Base-by-base conservation (phyloP, 257 asterid species). In the Datura wrightii region DNA sequence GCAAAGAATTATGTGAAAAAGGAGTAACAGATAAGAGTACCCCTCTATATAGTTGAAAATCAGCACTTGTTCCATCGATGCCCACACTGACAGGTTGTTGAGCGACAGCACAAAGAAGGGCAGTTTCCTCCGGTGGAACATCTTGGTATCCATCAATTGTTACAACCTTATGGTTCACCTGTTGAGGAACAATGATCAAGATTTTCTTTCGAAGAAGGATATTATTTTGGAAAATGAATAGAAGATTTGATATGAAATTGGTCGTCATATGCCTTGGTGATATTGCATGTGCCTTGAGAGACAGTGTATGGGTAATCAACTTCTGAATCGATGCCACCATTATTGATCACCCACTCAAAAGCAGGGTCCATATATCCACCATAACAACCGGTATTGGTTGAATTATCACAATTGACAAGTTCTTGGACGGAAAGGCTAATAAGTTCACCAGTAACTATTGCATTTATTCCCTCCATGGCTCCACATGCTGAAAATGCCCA, bases 401-500 rank as follows among this genome's bases (percentile, higher is more conserved):
- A 34, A 50, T 50, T 50, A 14, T 87, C 88, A 79, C 89, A 86
- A 6, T 85, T 59, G 31, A 88, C 83, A 10, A 86, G 86, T 52
- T 88, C 83, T 74, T 86, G 89, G 67, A 72, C 88, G 0, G 90
- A 86, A 18, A 88, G 84, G 83, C 88, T 87, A 82, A 88, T 65
- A 5, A 89, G 89, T 42, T 87, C 90, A 82, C 90, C 87, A 2
- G 86, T 86, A 44, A 76, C 79, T 83, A 89, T n/a, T 74, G 87
- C 88, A 76, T 72, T 87, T 84, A 83, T 79, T 54, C 87, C 92
- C 71, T 89, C 88, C 24, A 88, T 58, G 13, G 88, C 88, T 59
- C 90, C 90, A 31, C 84, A 67, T 46, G 91, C 71, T 31, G 91
- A 89, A 70, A 89, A 89, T 54, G 90, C 89, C 91, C 89, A 89